Evolutionary conservation across 495 filamentous ascomycete genomes (phyloP).

Genomic region (Podospora tetraspora): DNA sequence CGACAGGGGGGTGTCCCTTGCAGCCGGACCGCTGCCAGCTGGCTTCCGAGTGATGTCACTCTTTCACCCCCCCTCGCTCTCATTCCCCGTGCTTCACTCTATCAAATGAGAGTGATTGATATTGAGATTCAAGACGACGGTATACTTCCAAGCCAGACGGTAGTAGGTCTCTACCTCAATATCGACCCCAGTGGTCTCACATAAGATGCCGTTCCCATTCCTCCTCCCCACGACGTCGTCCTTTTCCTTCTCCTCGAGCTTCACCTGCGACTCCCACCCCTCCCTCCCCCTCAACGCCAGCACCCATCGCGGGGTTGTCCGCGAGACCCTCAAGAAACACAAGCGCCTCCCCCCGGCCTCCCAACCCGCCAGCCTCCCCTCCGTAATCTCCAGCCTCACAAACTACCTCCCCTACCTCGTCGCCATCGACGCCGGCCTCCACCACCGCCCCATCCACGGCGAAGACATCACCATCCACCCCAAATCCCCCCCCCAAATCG

Average conservation of each 20-base stretch:
- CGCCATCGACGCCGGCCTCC: slow-evolving; percentile 64
- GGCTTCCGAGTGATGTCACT: slow-evolving; percentile 13
- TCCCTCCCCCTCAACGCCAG: slow-evolving; percentile 73
- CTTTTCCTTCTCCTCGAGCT: slow-evolving; percentile 68
- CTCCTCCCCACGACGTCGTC: slow-evolving; percentile 77
- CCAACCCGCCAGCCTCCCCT: slow-evolving; percentile 59
- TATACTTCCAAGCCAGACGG: neutral
- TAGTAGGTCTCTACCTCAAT: neutral
- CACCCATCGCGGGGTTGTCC: slow-evolving; percentile 70
- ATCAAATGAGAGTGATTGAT: neutral
- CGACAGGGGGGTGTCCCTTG: slow-evolving; percentile 6
- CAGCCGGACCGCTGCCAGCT: slow-evolving; percentile 5
- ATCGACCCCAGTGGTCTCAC: neutral
- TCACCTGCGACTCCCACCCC: slow-evolving; percentile 69
- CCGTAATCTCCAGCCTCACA: slow-evolving; percentile 60
- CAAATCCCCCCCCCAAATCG: slow-evolving; percentile 47
- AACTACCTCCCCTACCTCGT: slow-evolving; percentile 77
- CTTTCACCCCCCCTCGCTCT: neutral
- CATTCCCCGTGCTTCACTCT: neutral
- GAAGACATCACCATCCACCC: slow-evolving; percentile 60
- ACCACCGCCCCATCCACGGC: slow-evolving; percentile 42
- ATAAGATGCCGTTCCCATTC: slow-evolving; percentile 78
- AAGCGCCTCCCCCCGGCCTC: slow-evolving; percentile 67
- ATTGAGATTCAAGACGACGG: neutral
- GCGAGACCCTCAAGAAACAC: slow-evolving; percentile 71